Base-by-base conservation (phyloP, 2,329 filamentous ascomycete genomes). In the Scedosporium dehoogii region DNA sequence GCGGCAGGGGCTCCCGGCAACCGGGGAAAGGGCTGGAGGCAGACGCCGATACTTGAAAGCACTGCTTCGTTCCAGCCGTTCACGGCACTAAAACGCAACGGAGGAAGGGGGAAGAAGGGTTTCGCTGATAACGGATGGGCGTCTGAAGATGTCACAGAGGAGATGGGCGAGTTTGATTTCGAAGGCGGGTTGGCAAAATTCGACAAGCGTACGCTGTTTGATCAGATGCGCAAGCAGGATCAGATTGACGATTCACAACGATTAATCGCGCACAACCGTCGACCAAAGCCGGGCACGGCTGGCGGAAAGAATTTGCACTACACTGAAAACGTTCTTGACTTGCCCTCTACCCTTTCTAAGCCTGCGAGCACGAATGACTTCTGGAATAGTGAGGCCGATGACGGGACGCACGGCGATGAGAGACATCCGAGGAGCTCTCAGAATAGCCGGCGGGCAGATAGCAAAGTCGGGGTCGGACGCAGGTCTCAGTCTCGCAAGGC, bases 151-250 rank as follows among this genome's bases (percentile, higher is more conserved):
- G 92, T 93, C 23, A 97, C 91, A 0, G 94, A 97, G 74, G 93
- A 96, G 71, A 84, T 94, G 79, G 91, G 90, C 10, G 94, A 97
- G 65, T 97, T 97, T 69, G 93, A 97, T 73, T 97, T 97, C 69
- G 87, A 90, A 68, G 87, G 86, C 62, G 92, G 92, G 67, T 80
- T 97, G 38, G 92, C 91, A 57, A 96, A 96, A 70, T 97, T 97
- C 69, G 92, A 97, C 78, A 97, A 97, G 77, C 85, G 88, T 62
- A 87, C 87, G 1, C 85, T 97, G 7, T 99, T 99, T 71, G 89
- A 93, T 67, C 88, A 97, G 74, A 94, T 97, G 73, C 83, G 91
- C 64, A 91, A 90, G 67, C 91, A 96, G 63, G 93, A 97, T 69
- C 87, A 85, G 33, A 86, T 93, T 7, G 90, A 92, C n/a, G 92